These are phyloP conservation scores for Globisporangium okanoganense DNA, from an alignment of 352 stramenopile species.

Conservation along the genomic window DNA sequence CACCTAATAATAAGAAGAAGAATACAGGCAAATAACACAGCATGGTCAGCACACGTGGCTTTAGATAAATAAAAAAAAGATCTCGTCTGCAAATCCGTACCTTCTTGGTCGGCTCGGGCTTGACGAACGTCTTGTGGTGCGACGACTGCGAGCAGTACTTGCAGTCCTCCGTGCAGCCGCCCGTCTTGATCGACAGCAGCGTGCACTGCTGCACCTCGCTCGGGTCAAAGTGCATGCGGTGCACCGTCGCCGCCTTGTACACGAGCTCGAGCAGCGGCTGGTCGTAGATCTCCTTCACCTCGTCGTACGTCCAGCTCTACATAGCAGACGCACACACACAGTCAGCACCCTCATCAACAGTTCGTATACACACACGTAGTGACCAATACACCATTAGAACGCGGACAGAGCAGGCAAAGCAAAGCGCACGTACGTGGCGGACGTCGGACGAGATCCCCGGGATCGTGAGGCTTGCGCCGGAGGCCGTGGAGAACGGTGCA, in stretches of 20 bases:
- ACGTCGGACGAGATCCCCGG: slow-evolving; percentile 63
- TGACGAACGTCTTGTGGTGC: slow-evolving; percentile 98
- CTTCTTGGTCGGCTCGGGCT: slow-evolving; percentile 96
- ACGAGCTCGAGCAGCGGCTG: slow-evolving; percentile 97
- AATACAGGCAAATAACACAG: no score
- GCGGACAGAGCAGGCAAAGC: not conserved
- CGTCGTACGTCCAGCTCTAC: slow-evolving; percentile 94
- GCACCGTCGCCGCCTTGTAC: slow-evolving; percentile 94
- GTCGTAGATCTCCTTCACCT: slow-evolving; percentile 94
- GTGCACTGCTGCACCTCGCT: slow-evolving; percentile 97
- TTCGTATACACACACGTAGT: not conserved
- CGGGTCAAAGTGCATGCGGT: slow-evolving; percentile 97
- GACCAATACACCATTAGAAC: not conserved
- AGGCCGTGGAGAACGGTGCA: slow-evolving; percentile 27
- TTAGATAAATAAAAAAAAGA: no score
- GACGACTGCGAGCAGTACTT: slow-evolving; percentile 97
- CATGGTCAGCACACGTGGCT: no score
- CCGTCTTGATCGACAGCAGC: slow-evolving; percentile 97
- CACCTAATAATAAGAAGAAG: slow-evolving; percentile 45
- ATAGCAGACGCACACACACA: not conserved
- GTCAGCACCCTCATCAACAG: not conserved
- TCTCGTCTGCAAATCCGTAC: no score
- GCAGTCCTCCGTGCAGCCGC: slow-evolving; percentile 92
- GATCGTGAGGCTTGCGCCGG: slow-evolving; percentile 48
- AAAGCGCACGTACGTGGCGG: slow-evolving; percentile 31